Percentiles rank a stretch among this genome's conserved stretches.
phyloP scores from a whole-genome alignment of 2,329 filamentous ascomycete species.

The Fusarium staphyleae region DNA sequence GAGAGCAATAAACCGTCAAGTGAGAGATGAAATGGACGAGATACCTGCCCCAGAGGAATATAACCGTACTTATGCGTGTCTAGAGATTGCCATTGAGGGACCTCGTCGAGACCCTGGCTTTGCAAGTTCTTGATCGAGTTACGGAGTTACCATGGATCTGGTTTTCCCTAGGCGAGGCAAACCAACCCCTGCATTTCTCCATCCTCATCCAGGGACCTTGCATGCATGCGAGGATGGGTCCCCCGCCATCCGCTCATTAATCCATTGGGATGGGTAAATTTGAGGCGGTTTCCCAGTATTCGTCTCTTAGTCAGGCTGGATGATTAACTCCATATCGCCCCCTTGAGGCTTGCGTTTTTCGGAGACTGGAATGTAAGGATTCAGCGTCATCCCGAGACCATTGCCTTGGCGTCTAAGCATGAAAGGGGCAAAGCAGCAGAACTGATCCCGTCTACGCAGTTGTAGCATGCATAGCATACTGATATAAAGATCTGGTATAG shows the following conservation, averaged over 20 bases:
- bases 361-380: constrained; percentile 8
- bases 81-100: too few species aligned
- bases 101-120: too few species aligned
- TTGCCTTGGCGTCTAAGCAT: too few species aligned
- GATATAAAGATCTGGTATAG: too few species aligned
- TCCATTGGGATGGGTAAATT: constrained; percentile 4
- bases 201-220: neutral
- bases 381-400: neutral
- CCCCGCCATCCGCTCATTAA: constrained; percentile 3
- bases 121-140: too few species aligned
- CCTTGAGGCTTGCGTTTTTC: neutral
- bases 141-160: constrained; percentile 1
- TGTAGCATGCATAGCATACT: too few species aligned
- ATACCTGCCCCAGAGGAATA: neutral
- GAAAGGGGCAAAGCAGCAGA: neutral
- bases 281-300: too few species aligned
- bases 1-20: constrained; percentile 7
- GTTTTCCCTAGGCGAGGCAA: constrained; percentile 1
- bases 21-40: neutral
- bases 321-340: neutral
- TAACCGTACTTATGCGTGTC: constrained; percentile 22
- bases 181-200: constrained; percentile 8
- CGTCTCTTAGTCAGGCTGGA: too few species aligned
- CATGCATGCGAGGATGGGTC: neutral
- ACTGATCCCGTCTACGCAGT: neutral